These are phyloP conservation scores for Colletotrichum sp. DNA, from an alignment of 2,329 filamentous ascomycete species.

Conservation along the genomic window DNA sequence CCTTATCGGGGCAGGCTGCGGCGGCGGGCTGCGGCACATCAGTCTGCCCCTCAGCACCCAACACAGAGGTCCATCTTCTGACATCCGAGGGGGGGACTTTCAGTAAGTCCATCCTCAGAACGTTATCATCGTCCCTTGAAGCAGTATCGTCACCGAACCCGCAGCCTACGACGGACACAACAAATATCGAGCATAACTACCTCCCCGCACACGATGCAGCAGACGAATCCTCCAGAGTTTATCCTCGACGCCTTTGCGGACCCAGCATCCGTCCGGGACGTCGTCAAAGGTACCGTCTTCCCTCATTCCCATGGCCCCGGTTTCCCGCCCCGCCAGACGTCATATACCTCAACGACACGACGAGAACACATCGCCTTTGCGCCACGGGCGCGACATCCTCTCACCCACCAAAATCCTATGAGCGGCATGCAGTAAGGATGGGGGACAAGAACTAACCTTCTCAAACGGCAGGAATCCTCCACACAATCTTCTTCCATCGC, in stretches of 20 bases:
- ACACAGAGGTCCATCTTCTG: not conserved
- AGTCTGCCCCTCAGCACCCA: conserved; percentile 6
- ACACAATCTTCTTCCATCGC: conserved; percentile 98
- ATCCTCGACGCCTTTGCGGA: conserved; percentile 94
- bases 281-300: conserved; percentile 77
- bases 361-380: not conserved
- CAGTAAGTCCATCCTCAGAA: not conserved
- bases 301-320: conserved; percentile 18
- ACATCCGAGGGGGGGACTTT: not conserved
- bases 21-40: not conserved
- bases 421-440: not conserved
- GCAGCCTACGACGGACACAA: not conserved
- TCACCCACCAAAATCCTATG: not conserved
- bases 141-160: not conserved
- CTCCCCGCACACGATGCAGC: conserved; percentile 46
- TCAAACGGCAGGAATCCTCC: conserved; percentile 73
- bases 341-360: conserved; percentile 5
- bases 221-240: conserved; percentile 77
- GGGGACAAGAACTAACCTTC: not conserved
- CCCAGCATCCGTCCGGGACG: conserved; percentile 85
- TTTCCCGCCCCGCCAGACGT: conserved; percentile 12
- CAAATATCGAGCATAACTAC: not conserved
- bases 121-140: not conserved
- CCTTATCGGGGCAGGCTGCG: conserved; percentile 6
- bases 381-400: not conserved